Percentiles rank a stretch among this genome's conserved stretches.
Evolutionary conservation across 148 eudicot species (phyloP).

Genomic region (Rhododendron mucronatum): DNA sequence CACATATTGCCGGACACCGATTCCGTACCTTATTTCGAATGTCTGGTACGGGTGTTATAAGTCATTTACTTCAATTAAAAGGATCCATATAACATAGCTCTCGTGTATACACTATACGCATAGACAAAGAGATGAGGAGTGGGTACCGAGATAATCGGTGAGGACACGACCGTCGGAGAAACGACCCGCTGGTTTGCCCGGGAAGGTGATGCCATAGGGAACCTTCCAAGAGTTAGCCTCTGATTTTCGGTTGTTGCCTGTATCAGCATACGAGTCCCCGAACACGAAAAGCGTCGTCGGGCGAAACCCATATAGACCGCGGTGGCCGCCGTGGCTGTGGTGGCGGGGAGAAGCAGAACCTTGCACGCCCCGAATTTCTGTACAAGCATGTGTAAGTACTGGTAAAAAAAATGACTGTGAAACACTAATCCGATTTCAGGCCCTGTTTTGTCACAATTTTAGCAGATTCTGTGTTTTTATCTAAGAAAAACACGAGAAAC

Average conservation of each 20-base stretch:
- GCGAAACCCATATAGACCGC: neutral
- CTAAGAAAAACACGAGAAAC: neutral
- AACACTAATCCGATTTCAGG: neutral
- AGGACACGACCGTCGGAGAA: slow-evolving; percentile 82
- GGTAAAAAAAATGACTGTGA: neutral
- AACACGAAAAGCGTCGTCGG: slow-evolving; percentile 64
- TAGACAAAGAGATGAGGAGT: neutral
- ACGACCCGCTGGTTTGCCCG: slow-evolving; percentile 82
- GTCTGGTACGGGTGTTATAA: no score
- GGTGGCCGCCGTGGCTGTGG: neutral
- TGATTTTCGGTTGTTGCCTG: slow-evolving; percentile 49
- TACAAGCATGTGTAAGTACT: neutral
- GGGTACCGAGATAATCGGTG: slow-evolving; percentile 71
- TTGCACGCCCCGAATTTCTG: neutral
- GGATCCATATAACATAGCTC: neutral
- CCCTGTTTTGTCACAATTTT: neutral
- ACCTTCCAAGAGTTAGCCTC: slow-evolving; percentile 42
- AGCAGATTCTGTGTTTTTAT: neutral
- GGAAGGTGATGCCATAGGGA: slow-evolving; percentile 79
- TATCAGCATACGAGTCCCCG: slow-evolving; percentile 89
- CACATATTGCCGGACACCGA: neutral
- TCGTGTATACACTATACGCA: no score
- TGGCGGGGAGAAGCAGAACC: neutral
- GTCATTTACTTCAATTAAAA: no score
- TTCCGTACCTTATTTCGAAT: no score